phyloP scores from a whole-genome alignment of 2,329 filamentous ascomycete species.

The Fusarium penzigii region DNA sequence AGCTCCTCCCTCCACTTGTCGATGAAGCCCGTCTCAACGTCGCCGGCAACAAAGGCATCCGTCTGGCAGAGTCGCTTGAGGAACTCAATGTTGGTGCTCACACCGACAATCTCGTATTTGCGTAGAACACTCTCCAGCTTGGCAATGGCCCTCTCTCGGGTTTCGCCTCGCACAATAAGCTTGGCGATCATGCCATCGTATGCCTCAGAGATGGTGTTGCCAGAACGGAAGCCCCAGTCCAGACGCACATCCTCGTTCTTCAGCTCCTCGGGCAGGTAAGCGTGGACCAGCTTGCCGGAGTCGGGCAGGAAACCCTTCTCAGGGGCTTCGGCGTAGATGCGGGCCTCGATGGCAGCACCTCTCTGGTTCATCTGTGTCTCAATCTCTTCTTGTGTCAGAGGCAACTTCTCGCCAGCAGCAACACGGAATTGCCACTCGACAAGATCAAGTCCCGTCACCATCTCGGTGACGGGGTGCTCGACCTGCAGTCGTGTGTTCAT shows the following conservation, averaged over 20 bases:
- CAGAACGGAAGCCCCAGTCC: slow-evolving; percentile 88
- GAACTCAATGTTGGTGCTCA: slow-evolving; percentile 96
- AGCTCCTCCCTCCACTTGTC: slow-evolving; percentile 81
- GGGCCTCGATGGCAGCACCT: slow-evolving; percentile 90
- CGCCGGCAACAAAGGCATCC: slow-evolving; percentile 77
- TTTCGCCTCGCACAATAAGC: slow-evolving; percentile 83
- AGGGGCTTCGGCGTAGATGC: slow-evolving; percentile 96
- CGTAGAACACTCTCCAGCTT: slow-evolving; percentile 80
- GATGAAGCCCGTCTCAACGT: slow-evolving; percentile 96
- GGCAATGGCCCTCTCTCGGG: slow-evolving; percentile 77
- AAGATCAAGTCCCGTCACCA: slow-evolving; percentile 70
- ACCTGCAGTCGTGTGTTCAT: slow-evolving; percentile 91
- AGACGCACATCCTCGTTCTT: slow-evolving; percentile 73
- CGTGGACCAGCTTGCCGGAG: slow-evolving; percentile 82
- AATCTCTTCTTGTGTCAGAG: slow-evolving; percentile 62
- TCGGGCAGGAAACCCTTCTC: slow-evolving; percentile 91
- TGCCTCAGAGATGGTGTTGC: slow-evolving; percentile 88
- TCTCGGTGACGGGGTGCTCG: slow-evolving; percentile 87
- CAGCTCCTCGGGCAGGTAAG: slow-evolving; percentile 68
- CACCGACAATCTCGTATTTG: slow-evolving; percentile 88
- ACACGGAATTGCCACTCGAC: slow-evolving; percentile 96
- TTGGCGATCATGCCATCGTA: slow-evolving; percentile 99
- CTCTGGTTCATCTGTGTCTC: slow-evolving; percentile 71
- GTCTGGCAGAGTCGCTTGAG: slow-evolving; percentile 84
- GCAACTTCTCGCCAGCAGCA: slow-evolving; percentile 57